Evolutionary conservation across 345 rosid species (phyloP).

Genomic region (Pistacia vera): DNA sequence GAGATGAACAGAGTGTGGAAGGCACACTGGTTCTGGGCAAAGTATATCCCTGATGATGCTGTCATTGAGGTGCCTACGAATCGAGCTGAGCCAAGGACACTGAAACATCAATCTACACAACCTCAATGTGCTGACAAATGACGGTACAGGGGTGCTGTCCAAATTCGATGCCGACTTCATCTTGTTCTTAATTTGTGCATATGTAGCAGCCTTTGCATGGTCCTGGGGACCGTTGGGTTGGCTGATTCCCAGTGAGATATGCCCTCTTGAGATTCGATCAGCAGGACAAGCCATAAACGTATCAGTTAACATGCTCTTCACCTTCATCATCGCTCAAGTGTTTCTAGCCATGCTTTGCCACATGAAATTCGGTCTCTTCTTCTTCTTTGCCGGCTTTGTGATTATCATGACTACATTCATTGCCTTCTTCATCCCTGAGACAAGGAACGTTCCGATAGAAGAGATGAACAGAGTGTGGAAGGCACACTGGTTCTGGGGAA

Average conservation of each 20-base stretch:
- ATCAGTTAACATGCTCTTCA: conserved; percentile 57
- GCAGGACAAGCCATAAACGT: conserved; percentile 58
- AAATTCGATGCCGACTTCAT: conserved; percentile 26
- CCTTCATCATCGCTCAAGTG: conserved; percentile 50
- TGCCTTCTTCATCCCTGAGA: conserved; percentile 47
- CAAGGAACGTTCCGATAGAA: conserved; percentile 50
- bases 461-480: conserved; percentile 53
- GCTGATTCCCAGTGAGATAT: conserved; percentile 60
- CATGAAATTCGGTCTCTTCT: conserved; percentile 57
- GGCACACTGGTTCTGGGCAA: too few relatives aligned
- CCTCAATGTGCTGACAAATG: too few relatives aligned
- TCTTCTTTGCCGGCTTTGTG: conserved; percentile 47
- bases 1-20: too few relatives aligned
- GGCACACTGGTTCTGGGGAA: conserved; percentile 55
- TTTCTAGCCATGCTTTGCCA: conserved; percentile 60
- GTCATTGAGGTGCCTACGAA: too few relatives aligned
- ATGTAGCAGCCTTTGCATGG: conserved; percentile 63
- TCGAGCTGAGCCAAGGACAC: too few relatives aligned
- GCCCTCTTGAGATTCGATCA: conserved; percentile 49
- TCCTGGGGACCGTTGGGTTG: conserved; percentile 70
- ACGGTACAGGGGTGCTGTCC: conserved; percentile 31
- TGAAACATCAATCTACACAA: too few relatives aligned
- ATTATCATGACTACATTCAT: conserved; percentile 45
- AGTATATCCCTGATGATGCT: too few relatives aligned
- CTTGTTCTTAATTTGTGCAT: conserved; percentile 38